Evolutionary conservation across 768 basidiomycete species (phyloP).

Genomic region (Rhizopogon vinicolor): DNA sequence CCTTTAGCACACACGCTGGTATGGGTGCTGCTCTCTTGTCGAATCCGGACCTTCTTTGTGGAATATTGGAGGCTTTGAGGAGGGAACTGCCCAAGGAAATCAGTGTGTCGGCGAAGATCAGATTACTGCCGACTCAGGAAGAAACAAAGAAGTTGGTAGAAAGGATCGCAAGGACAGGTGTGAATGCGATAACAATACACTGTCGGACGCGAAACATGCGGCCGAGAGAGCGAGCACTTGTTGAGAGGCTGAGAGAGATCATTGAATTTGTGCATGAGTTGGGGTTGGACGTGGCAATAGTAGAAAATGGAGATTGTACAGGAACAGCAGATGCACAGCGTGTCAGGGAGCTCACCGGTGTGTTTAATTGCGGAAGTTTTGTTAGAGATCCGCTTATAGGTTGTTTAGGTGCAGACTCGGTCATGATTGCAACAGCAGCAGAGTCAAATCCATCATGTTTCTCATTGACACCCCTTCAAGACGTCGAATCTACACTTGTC

Average conservation of each 20-base stretch:
- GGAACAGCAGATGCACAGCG: constrained; percentile 75
- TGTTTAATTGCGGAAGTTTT: constrained; percentile 10
- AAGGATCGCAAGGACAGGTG: constrained; percentile 81
- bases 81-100: constrained; percentile 68
- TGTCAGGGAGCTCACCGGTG: constrained; percentile 72
- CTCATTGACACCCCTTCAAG: constrained; percentile 57
- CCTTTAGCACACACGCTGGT: constrained; percentile 89
- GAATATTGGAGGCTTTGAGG: constrained; percentile 80
- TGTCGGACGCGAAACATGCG: constrained; percentile 94
- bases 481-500: constrained; percentile 65
- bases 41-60: constrained; percentile 86
- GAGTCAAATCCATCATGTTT: constrained; percentile 93
- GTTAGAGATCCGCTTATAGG: not conserved
- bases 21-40: constrained; percentile 97
- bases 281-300: constrained; percentile 78
- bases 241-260: constrained; percentile 77
- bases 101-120: constrained; percentile 92
- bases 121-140: constrained; percentile 79
- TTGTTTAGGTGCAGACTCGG: constrained; percentile 68
- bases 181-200: constrained; percentile 89
- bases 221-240: constrained; percentile 70
- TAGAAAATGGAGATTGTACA: constrained; percentile 91
- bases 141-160: constrained; percentile 89
- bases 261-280: constrained; percentile 76
- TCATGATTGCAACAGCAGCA: constrained; percentile 96